These are phyloP conservation scores for Aspergillus ruber DNA, from an alignment of 2,329 filamentous ascomycete genomes.

Conservation along the genomic window DNA sequence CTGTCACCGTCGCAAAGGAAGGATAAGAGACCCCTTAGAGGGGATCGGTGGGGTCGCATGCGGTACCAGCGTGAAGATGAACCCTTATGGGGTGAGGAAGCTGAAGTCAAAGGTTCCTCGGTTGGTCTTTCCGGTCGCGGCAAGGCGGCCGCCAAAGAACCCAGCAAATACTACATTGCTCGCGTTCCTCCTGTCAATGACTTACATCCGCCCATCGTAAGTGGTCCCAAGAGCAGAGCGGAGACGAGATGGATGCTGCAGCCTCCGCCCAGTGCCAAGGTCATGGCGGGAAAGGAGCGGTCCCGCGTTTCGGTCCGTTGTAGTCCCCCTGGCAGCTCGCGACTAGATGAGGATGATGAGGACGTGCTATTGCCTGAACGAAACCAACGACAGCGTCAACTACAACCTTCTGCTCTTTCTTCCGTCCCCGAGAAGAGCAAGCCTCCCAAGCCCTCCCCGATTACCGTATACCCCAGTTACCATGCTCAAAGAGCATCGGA, in stretches of 20 bases:
- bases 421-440: conserved; percentile 5
- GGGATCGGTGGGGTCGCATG: conserved; percentile 68
- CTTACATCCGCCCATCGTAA: conserved; percentile 77
- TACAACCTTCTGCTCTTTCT: not conserved
- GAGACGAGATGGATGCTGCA: conserved; percentile 89
- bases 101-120: conserved; percentile 48
- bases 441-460: conserved; percentile 2
- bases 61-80: conserved; percentile 85
- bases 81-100: conserved; percentile 68
- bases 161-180: conserved; percentile 55
- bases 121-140: conserved; percentile 43
- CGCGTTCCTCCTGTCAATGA: conserved; percentile 73
- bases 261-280: conserved; percentile 77
- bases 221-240: conserved; percentile 60
- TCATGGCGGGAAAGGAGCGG: conserved; percentile 78
- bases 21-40: conserved; percentile 39
- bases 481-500: conserved; percentile 1
- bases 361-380: conserved; percentile 1
- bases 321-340: conserved; percentile 10
- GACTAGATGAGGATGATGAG: conserved; percentile 8
- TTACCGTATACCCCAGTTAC: conserved; percentile 2
- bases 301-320: conserved; percentile 16
- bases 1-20: conserved; percentile 27
- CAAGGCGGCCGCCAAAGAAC: conserved; percentile 28
- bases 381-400: conserved; percentile 2